Evolutionary conservation across 331 rosid genomes (phyloP).

Genomic region (Rhamnella rubrinervis): DNA sequence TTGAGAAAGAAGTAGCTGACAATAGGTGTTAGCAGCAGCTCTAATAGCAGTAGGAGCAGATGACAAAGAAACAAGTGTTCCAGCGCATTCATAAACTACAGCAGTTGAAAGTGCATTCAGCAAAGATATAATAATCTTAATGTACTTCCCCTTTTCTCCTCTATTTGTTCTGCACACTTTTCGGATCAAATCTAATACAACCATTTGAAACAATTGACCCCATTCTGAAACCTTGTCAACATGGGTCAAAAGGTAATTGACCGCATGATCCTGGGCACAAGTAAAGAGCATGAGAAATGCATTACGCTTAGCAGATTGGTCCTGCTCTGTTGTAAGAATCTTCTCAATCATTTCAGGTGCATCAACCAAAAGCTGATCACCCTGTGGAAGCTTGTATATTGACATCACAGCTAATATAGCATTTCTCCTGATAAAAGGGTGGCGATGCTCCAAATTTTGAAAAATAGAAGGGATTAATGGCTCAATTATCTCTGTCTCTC

Average conservation of each 20-base stretch:
- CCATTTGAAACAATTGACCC: slow-evolving; percentile 35
- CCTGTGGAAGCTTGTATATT: slow-evolving; percentile 26
- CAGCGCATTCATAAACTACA: slow-evolving; percentile 31
- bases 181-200: slow-evolving; percentile 29
- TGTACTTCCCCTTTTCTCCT: slow-evolving; percentile 32
- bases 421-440: slow-evolving; percentile 26
- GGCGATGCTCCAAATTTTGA: slow-evolving; percentile 31
- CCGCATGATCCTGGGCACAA: slow-evolving; percentile 33
- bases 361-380: slow-evolving; percentile 29
- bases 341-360: slow-evolving; percentile 35
- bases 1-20: slow-evolving; percentile 37
- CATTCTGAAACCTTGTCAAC: slow-evolving; percentile 26
- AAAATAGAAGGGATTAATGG: slow-evolving; percentile 30
- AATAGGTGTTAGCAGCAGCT: slow-evolving; percentile 34
- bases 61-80: slow-evolving; percentile 33
- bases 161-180: slow-evolving; percentile 31
- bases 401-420: slow-evolving; percentile 35
- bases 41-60: slow-evolving; percentile 33
- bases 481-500: slow-evolving; percentile 31
- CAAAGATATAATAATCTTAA: slow-evolving; percentile 31
- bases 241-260: slow-evolving; percentile 23
- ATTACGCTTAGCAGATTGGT: slow-evolving; percentile 27
- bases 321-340: slow-evolving; percentile 27
- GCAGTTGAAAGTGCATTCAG: slow-evolving; percentile 28
- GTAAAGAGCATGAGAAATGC: slow-evolving; percentile 36